Evolutionary conservation across 23 red algal genomes (phyloP), one percentile per base, ranked within the genome.

Genomic region (Gracilaria domingensis): DNA sequence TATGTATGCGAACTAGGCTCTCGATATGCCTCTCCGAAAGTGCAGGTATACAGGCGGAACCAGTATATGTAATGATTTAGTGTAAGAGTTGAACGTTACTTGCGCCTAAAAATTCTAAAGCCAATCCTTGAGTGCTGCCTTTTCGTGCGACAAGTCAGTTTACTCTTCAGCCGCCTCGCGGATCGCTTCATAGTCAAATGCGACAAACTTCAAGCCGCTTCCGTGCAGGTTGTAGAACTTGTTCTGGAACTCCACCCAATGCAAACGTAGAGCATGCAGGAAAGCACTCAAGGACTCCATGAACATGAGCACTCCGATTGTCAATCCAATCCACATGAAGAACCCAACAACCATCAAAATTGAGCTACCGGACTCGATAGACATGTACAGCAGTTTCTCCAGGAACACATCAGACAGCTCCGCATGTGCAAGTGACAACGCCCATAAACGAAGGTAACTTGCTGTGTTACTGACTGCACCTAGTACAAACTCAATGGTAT

Each of bases 401-500:
- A 98, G 72, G 75, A 98, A 98, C 65, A 98, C 96, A 79, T 97
- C 91, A 32, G 83, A 84, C 20, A 97, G 77, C 39, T 95, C 91
- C 9, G 93, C 88, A 62, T 98, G 96, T 44, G 96, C 96, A 50
- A 98, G 88, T 12, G 88, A 93, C n/a, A 98, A 61, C 78, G 96
- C 96, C 96, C 96, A 98, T 45, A 98, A 54, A 45, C 96, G 96
- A 35, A 98, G 71, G 70, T 98, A 98, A 65, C 91, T 95, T 54
- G 96, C 96, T 0, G 96, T 98, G 90, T 98, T 98, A 66, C 88
- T 93, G 40, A 98, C 92, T 24, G 93, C 93, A 49, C 96, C 96
- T 28, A 98, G 90, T 34, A 98, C 96, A 90, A 98, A 98, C 86
- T 98, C 96, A 38, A 98, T 95, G 18, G 96, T 98, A 55, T 98